Conservation (phyloP, 2,329 filamentous ascomycete genomes). For the Ilyonectria destructans region DNA sequence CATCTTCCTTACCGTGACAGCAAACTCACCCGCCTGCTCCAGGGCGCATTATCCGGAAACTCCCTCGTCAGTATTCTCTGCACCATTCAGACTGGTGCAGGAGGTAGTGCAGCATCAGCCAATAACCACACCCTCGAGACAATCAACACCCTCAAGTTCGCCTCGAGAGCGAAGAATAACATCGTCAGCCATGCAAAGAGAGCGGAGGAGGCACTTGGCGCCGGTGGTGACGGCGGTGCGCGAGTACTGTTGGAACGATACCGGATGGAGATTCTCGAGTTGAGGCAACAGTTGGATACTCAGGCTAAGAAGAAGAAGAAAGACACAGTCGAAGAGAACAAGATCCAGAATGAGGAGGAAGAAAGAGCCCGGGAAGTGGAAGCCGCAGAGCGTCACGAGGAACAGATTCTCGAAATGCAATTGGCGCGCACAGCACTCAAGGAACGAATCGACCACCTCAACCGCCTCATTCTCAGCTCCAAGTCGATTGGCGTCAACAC, state of each 20-base stretch:
- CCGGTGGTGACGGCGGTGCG: constrained; percentile 87
- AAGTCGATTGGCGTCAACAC: constrained; percentile 95
- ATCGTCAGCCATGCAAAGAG: constrained; percentile 98
- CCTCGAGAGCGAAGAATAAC: constrained; percentile 96
- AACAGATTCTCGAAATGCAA: constrained; percentile 99
- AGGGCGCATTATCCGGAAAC: constrained; percentile 92
- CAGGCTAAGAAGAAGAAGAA: constrained; percentile 80
- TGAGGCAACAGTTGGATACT: constrained; percentile 85
- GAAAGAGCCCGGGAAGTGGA: constrained; percentile 84
- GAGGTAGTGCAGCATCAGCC: constrained; percentile 79
- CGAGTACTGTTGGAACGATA: constrained; percentile 93
- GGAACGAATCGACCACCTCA: constrained; percentile 97
- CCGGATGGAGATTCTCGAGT: constrained; percentile 89
- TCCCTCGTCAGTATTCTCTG: constrained; percentile 98
- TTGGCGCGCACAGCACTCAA: constrained; percentile 95
- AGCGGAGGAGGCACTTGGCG: constrained; percentile 89
- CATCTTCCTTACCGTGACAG: constrained; percentile 98
- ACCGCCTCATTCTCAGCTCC: constrained; percentile 93
- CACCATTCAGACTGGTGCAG: constrained; percentile 91
- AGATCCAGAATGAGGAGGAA: constrained; percentile 76
- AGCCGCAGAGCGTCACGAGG: constrained; percentile 89
- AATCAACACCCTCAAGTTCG: constrained; percentile 96
- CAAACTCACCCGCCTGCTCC: constrained; percentile 93
- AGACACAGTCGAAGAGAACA: constrained; percentile 74
- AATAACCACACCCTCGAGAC: constrained; percentile 89